Percentiles rank a stretch among this genome's conserved stretches.
These are phyloP conservation scores for Diaporthe eres DNA, from an alignment of 2,329 filamentous ascomycete genomes.

Conservation along the genomic window DNA sequence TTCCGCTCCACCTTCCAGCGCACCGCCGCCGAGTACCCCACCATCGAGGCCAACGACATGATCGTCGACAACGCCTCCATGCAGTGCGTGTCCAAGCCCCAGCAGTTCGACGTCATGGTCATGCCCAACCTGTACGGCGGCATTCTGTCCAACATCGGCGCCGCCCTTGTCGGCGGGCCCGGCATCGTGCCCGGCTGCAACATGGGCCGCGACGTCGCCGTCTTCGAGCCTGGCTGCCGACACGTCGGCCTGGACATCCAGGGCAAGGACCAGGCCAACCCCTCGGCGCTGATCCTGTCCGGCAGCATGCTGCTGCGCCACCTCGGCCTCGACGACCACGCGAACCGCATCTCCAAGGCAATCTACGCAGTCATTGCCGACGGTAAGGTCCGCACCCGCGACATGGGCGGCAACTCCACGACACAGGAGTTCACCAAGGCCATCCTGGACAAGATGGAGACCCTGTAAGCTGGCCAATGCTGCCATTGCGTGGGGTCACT, in stretches of 20 bases:
- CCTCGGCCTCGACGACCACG: constrained; percentile 96
- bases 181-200: constrained; percentile 99
- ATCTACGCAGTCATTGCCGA: constrained; percentile 85
- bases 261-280: constrained; percentile 99
- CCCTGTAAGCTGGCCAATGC: constrained; percentile 61
- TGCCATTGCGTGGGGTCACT: neutral
- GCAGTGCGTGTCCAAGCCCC: constrained; percentile 96
- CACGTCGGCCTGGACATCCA: constrained; percentile 99
- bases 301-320: constrained; percentile 98
- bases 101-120: constrained; percentile 99
- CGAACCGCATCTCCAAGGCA: constrained; percentile 96
- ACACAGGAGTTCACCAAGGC: constrained; percentile 97
- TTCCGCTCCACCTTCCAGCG: constrained; percentile 98
- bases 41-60: constrained; percentile 97
- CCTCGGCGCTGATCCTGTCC: constrained; percentile 93
- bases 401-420: constrained; percentile 93
- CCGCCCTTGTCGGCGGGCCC: constrained; percentile 95
- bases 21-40: constrained; percentile 94
- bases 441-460: constrained; percentile 96
- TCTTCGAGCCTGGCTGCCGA: constrained; percentile 99
- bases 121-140: constrained; percentile 99
- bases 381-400: constrained; percentile 88
- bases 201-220: constrained; percentile 98
- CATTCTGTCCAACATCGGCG: constrained; percentile 98
- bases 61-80: constrained; percentile 99